Conservation (phyloP, 1,284 basidiomycete genomes). For the Flammula alnicola region DNA sequence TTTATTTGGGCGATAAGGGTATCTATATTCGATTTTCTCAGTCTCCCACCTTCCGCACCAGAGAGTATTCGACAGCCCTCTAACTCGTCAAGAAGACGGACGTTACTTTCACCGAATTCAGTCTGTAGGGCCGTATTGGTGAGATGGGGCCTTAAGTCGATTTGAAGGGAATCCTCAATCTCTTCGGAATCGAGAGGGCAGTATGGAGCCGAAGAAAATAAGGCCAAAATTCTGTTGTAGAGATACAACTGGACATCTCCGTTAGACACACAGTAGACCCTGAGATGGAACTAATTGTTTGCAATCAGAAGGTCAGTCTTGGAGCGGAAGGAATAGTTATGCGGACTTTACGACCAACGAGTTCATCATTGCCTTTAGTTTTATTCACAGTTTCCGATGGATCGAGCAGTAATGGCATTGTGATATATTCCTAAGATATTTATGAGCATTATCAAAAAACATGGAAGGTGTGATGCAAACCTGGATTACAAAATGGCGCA, state of each 20-base stretch:
- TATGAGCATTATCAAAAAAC: conserved; percentile 1
- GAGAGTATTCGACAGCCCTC: conserved; percentile 64
- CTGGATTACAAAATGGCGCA: conserved; percentile 97
- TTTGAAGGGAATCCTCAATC: conserved; percentile 19
- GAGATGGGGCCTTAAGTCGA: conserved; percentile 81
- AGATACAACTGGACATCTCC: conserved; percentile 83
- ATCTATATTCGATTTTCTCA: conserved; percentile 51
- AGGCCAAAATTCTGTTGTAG: conserved; percentile 82
- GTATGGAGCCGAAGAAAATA: conserved; percentile 83
- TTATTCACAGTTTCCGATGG: conserved; percentile 51
- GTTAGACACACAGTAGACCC: conserved; percentile 89
- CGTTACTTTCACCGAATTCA: conserved; percentile 66
- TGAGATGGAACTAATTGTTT: conserved; percentile 82
- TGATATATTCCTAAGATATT: conserved; percentile 76
- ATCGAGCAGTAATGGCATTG: conserved; percentile 78
- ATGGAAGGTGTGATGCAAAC: conserved; percentile 42
- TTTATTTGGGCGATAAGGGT: conserved; percentile 67
- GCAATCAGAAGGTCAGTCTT: conserved; percentile 12
- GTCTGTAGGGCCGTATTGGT: conserved; percentile 96
- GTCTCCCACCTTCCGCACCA: conserved; percentile 20
- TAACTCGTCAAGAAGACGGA: conserved; percentile 81
- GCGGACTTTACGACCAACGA: conserved; percentile 71
- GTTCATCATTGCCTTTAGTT: conserved; percentile 27
- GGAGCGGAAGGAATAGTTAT: conserved; percentile 11
- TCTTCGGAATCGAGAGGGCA: conserved; percentile 25